Conservation (phyloP, 331 rosid species). For the Saraca asoca region DNA sequence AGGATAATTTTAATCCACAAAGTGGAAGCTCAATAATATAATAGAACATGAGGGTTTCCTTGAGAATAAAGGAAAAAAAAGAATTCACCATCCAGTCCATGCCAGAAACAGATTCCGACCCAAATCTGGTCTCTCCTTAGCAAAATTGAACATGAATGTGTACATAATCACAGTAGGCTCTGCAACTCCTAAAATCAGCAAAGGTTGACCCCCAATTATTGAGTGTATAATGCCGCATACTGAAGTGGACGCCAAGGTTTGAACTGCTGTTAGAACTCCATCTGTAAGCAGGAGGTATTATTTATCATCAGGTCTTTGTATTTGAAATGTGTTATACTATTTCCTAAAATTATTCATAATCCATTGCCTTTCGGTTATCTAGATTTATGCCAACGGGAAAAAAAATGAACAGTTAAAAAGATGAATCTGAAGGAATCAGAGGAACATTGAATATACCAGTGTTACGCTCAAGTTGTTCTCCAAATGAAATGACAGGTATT, state of each 20-base stretch:
- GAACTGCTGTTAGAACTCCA: conserved; percentile 94
- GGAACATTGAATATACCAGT: conserved; percentile 71
- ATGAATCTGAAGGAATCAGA: background rate
- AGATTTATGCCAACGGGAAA: conserved; percentile 6
- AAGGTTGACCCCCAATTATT: conserved; percentile 92
- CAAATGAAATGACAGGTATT: conserved; percentile 92
- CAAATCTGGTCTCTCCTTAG: conserved; percentile 76
- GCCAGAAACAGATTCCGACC: conserved; percentile 83
- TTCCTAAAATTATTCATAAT: background rate
- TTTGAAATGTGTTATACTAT: background rate
- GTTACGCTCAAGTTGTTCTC: conserved; percentile 84
- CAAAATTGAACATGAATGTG: conserved; percentile 93
- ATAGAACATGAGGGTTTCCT: background rate
- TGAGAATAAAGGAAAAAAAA: background rate
- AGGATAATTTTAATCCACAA: conserved; percentile 17
- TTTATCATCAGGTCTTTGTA: background rate
- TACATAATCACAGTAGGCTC: conserved; percentile 99
- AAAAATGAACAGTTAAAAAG: background rate
- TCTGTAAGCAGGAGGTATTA: conserved; percentile 45
- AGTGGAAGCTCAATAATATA: conserved; percentile 7
- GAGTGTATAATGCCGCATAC: conserved; percentile 93
- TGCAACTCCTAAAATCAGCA: conserved; percentile 91
- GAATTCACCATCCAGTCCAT: conserved; percentile 85
- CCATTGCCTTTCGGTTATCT: background rate
- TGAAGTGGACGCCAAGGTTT: conserved; percentile 87